These are phyloP conservation scores for Ogataea naganishii DNA, from an alignment of 805 yeast genomes.

Conservation along the genomic window DNA sequence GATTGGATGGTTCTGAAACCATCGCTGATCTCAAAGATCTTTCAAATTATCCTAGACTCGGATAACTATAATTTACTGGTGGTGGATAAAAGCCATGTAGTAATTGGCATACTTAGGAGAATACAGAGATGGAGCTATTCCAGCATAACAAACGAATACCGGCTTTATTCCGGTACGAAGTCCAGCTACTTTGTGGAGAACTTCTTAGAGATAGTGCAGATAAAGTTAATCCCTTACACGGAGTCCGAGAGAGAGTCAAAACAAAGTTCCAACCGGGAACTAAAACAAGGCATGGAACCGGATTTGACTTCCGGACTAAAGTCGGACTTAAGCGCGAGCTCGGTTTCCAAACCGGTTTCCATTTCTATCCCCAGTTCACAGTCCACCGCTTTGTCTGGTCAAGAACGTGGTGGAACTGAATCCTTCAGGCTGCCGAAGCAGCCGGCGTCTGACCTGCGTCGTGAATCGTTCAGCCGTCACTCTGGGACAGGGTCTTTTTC, in stretches of 20 bases:
- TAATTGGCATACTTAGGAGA: constrained; percentile 74
- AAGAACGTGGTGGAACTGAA: constrained; percentile 3
- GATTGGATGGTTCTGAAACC: constrained; percentile 76
- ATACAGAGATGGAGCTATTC: constrained; percentile 86
- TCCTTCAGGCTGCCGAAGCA: background rate
- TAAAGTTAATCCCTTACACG: constrained; percentile 39
- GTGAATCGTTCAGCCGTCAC: constrained; percentile 3
- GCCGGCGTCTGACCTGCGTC: constrained; percentile 1
- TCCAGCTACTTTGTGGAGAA: constrained; percentile 75
- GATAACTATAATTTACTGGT: constrained; percentile 60
- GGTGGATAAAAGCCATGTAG: constrained; percentile 72
- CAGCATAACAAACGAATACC: constrained; percentile 76
- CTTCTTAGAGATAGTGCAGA: constrained; percentile 64
- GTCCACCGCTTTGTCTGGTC: too few species aligned
- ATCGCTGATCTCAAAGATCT: constrained; percentile 52
- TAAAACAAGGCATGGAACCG: constrained; percentile 5
- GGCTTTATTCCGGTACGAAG: constrained; percentile 65
- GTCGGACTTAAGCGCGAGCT: too few species aligned
- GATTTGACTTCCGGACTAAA: too few species aligned
- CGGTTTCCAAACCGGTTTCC: too few species aligned
- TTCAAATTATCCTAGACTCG: constrained; percentile 57
- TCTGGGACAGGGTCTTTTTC: background rate
- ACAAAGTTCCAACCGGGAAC: constrained; percentile 3
- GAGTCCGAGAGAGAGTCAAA: constrained; percentile 6
- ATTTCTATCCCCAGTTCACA: too few species aligned